These are phyloP conservation scores for Phialophora verrucosa DNA, from an alignment of 2,329 filamentous ascomycete genomes.

Conservation along the genomic window DNA sequence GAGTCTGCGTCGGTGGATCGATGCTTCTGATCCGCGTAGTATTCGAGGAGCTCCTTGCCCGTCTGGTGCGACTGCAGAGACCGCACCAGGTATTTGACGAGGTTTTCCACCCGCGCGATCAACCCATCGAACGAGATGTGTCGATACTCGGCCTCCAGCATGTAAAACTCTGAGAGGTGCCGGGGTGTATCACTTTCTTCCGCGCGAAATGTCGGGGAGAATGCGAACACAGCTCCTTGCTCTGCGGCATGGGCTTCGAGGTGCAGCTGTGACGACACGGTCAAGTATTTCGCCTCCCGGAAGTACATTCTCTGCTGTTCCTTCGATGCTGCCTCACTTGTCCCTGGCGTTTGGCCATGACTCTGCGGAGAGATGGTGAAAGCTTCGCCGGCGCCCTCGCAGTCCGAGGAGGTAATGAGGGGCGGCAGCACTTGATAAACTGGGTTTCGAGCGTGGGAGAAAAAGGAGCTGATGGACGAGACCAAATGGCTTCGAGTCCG, in stretches of 20 bases:
- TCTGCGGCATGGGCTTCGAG: conserved; percentile 89
- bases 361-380: conserved; percentile 68
- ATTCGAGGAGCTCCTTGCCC: conserved; percentile 61
- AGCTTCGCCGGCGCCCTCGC: conserved; percentile 93
- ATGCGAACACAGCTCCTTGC: conserved; percentile 87
- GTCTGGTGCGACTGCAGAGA: conserved; percentile 41
- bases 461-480: conserved; percentile 74
- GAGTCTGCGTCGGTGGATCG: conserved; percentile 24
- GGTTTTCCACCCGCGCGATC: conserved; percentile 79
- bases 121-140: conserved; percentile 75
- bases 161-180: conserved; percentile 97
- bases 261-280: conserved; percentile 92
- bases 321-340: conserved; percentile 40
- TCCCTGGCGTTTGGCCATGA: conserved; percentile 24
- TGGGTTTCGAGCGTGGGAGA: conserved; percentile 69
- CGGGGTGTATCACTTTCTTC: conserved; percentile 91
- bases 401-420: conserved; percentile 94
- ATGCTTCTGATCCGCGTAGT: conserved; percentile 36
- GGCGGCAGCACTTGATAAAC: conserved; percentile 81
- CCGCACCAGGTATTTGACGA: conserved; percentile 61
- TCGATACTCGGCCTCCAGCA: conserved; percentile 86
- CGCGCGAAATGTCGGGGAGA: conserved; percentile 92
- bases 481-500: conserved; percentile 83
- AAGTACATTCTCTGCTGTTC: conserved; percentile 70
- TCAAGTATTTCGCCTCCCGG: conserved; percentile 85